A percentile compares a stretch with the other conserved stretches of the same genome.
phyloP scores from a whole-genome alignment of 306 rosid genomes.

The Pterocarpus macrocarpus region DNA sequence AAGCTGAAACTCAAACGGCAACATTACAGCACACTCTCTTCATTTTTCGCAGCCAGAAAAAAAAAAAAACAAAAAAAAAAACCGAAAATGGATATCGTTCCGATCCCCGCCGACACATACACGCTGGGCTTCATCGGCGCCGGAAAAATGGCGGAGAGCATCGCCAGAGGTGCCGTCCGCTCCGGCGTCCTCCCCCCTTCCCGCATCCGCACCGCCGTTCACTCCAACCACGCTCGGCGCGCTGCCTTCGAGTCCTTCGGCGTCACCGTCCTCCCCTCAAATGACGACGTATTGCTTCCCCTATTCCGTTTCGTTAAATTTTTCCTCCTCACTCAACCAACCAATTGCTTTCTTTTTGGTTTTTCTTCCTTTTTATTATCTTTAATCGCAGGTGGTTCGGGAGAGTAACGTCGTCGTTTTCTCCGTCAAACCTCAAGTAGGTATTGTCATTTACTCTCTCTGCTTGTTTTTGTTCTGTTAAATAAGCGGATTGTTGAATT shows the following conservation, averaged over 20 bases:
- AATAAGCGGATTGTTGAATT: neutral
- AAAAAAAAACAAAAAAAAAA: neutral
- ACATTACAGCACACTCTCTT: too few relatives aligned
- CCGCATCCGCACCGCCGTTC: constrained; percentile 75
- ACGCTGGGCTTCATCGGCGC: constrained; percentile 93
- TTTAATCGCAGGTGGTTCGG: constrained; percentile 68
- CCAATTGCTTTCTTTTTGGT: neutral
- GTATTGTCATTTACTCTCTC: constrained; percentile 46
- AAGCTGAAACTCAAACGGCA: neutral
- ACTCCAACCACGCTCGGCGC: constrained; percentile 61
- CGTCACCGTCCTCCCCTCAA: constrained; percentile 55
- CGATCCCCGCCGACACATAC: constrained; percentile 70
- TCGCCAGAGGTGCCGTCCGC: constrained; percentile 75
- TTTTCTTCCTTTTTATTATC: neutral
- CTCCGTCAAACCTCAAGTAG: constrained; percentile 92
- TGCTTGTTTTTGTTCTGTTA: neutral
- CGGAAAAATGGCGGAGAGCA: constrained; percentile 98
- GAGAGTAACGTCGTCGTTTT: constrained; percentile 84
- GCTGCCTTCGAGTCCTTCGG: constrained; percentile 67
- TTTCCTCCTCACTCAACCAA: neutral
- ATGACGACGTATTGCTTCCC: constrained; percentile 57
- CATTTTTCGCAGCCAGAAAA: too few relatives aligned
- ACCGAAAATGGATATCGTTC: constrained; percentile 59
- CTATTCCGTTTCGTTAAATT: neutral
- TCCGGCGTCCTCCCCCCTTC: constrained; percentile 80